Conservation (phyloP, 306 rosid species). For the Dalbergia oliveri region DNA sequence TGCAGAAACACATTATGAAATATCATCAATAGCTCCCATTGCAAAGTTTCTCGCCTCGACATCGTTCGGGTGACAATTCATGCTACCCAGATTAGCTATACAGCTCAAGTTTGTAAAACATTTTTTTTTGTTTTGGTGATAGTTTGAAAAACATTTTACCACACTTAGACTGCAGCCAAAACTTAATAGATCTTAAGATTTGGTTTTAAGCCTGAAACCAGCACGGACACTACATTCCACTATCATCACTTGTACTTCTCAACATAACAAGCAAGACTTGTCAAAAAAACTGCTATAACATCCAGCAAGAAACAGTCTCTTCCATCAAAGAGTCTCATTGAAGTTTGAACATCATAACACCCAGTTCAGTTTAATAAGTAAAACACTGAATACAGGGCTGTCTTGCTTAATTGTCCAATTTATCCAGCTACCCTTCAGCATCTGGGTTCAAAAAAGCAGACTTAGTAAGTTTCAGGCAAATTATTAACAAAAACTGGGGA, state of each 20-base stretch:
- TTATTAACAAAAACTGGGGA: slow-evolving; percentile 35
- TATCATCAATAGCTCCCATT: not conserved
- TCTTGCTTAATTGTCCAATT: slow-evolving; percentile 45
- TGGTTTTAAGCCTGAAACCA: slow-evolving; percentile 20
- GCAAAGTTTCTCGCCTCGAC: slow-evolving; percentile 1
- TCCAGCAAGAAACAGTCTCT: slow-evolving; percentile 31
- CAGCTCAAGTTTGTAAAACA: slow-evolving; percentile 17
- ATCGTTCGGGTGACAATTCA: slow-evolving; percentile 5
- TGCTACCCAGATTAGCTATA: slow-evolving; percentile 5
- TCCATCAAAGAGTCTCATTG: slow-evolving; percentile 30
- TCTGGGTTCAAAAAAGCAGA: slow-evolving; percentile 50
- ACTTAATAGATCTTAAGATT: slow-evolving; percentile 10
- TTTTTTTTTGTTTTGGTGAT: not conserved
- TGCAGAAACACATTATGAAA: not conserved
- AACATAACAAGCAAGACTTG: slow-evolving; percentile 19
- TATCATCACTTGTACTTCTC: slow-evolving; percentile 13
- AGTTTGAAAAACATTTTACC: not conserved
- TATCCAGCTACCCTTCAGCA: slow-evolving; percentile 32
- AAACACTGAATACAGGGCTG: slow-evolving; percentile 24
- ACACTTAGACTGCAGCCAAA: not conserved
- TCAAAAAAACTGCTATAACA: slow-evolving; percentile 32
- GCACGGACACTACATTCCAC: slow-evolving; percentile 39
- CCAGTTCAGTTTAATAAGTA: slow-evolving; percentile 31
- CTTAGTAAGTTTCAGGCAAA: slow-evolving; percentile 42
- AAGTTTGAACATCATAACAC: slow-evolving; percentile 26